These are phyloP conservation scores for Fusarium verrucosum DNA, from an alignment of 2,329 filamentous ascomycete genomes.

Conservation along the genomic window DNA sequence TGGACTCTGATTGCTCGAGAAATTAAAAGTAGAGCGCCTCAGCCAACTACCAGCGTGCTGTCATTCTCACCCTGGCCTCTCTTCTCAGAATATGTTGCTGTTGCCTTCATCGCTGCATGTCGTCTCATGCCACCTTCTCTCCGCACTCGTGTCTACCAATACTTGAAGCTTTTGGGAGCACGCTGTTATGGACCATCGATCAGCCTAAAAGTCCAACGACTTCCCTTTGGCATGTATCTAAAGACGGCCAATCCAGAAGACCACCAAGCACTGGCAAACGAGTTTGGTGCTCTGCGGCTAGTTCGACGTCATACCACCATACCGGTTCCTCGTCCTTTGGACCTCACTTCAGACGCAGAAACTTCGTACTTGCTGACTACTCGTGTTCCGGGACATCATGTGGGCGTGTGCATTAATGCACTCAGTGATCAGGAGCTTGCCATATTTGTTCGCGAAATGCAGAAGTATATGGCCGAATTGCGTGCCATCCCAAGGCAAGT, in stretches of 20 bases:
- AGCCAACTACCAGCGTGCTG: neutral
- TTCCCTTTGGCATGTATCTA: constrained; percentile 10
- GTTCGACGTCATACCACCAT: neutral
- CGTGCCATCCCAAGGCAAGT: neutral
- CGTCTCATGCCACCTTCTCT: neutral
- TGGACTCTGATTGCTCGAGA: neutral
- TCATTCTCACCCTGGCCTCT: neutral
- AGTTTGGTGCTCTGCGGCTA: neutral
- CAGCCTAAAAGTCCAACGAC: neutral
- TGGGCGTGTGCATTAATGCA: neutral
- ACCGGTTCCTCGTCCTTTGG: neutral
- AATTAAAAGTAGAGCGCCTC: neutral
- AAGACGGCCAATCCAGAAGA: neutral
- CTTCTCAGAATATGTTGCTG: neutral
- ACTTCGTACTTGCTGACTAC: neutral
- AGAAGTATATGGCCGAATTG: neutral
- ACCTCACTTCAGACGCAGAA: neutral
- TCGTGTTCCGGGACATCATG: neutral
- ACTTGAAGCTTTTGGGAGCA: accelerated
- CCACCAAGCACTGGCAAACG: neutral
- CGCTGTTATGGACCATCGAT: neutral
- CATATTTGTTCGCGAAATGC: neutral
- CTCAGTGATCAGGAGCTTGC: neutral
- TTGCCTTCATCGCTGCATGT: neutral
- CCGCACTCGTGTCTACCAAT: neutral